Conservation (phyloP, 768 basidiomycete species). For the Mycena kentingensis region DNA sequence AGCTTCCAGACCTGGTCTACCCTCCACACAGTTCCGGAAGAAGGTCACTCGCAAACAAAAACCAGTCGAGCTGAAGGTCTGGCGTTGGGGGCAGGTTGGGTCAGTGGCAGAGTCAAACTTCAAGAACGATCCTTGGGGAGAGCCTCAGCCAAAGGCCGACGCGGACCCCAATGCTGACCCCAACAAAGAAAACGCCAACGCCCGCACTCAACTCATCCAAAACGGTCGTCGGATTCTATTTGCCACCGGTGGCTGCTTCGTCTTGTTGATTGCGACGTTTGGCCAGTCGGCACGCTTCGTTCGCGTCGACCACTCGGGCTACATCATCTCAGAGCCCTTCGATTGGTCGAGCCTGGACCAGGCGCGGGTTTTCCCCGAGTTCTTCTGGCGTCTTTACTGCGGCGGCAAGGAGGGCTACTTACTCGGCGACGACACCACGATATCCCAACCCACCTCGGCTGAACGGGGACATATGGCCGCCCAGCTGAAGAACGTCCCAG, state of each 20-base stretch:
- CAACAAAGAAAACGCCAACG: background rate
- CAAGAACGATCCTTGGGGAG: no score
- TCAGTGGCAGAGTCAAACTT: no score
- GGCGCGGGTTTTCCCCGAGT: constrained; percentile 4
- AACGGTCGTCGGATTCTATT: constrained; percentile 4
- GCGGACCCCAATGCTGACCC: no score
- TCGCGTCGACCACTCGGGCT: constrained; percentile 10
- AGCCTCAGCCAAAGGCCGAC: no score
- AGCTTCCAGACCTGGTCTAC: background rate
- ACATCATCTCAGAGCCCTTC: constrained; percentile 4
- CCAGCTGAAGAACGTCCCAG: background rate
- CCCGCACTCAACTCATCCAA: constrained; percentile 1
- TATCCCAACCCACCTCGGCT: background rate
- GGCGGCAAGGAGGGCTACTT: background rate
- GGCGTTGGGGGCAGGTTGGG: no score
- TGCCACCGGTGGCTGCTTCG: constrained; percentile 5
- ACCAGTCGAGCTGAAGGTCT: no score
- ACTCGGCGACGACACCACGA: constrained; percentile 3
- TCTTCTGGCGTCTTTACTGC: constrained; percentile 12
- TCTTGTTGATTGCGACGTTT: constrained; percentile 3
- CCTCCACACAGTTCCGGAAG: background rate
- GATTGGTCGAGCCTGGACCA: constrained; percentile 5
- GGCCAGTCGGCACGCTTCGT: background rate
- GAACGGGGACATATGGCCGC: background rate
- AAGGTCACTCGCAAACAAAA: background rate